A percentile compares a stretch with the other conserved stretches of the same genome.
Conservation (phyloP, 208 protist genomes). For the Lotmaria passim region DNA sequence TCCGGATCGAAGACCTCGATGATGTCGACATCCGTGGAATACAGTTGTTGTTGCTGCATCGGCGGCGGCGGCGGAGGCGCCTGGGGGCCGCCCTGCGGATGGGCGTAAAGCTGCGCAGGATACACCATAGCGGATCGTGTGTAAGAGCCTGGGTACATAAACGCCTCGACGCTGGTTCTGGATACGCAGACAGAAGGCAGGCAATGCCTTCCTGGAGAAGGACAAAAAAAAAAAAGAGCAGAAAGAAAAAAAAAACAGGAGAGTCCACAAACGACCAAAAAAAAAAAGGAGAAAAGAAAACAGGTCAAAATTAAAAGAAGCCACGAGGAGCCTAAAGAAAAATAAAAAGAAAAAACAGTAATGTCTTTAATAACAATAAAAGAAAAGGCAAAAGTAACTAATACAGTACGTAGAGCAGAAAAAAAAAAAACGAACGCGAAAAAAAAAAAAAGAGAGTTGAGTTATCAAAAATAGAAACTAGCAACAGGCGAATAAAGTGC, state of each 20-base stretch:
- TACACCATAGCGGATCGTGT: not conserved
- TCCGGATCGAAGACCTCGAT: conserved; percentile 64
- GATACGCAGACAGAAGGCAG: too few relatives aligned
- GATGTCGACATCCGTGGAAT: not conserved
- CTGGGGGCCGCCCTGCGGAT: not conserved
- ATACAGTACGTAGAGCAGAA: too few relatives aligned
- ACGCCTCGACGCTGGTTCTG: not conserved
- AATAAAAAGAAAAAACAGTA: not conserved
- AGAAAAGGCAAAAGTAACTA: too few relatives aligned
- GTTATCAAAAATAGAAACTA: too few relatives aligned
- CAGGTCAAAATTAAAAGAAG: not conserved
- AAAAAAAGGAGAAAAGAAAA: conserved; percentile 20
- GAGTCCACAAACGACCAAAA: not conserved
- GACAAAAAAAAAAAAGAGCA: not conserved
- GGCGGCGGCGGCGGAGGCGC: not conserved
- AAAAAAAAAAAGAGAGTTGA: too few relatives aligned
- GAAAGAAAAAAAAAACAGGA: not conserved
- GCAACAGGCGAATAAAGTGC: too few relatives aligned
- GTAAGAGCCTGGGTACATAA: conserved; percentile 1
- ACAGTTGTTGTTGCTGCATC: conserved; percentile 6
- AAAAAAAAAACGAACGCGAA: too few relatives aligned
- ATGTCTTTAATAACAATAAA: too few relatives aligned
- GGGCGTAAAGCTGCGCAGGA: not conserved
- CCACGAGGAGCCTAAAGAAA: not conserved
- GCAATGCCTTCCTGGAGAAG: not conserved